A percentile compares a stretch with the other conserved stretches of the same genome.
Conservation (phyloP, 257 asterid genomes). For the Plantago ovata region DNA sequence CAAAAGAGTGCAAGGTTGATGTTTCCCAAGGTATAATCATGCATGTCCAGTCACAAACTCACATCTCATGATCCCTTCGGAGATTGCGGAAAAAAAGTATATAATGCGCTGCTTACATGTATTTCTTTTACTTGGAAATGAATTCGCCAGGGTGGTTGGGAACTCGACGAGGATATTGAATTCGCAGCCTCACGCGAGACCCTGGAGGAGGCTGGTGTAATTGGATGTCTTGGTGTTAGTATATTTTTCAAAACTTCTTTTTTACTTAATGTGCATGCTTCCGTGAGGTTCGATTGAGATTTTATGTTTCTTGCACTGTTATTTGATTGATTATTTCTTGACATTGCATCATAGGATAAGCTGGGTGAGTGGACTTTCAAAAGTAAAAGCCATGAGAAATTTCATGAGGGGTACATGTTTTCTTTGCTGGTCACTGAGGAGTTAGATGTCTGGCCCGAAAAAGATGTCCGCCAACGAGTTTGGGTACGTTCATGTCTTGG, state of each 20-base stretch:
- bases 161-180: slow-evolving; percentile 73
- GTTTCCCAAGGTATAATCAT: slow-evolving; percentile 82
- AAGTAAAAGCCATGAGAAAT: slow-evolving; percentile 88
- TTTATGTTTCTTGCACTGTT: background rate
- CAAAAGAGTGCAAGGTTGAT: slow-evolving; percentile 79
- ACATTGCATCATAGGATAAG: slow-evolving; percentile 38
- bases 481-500: slow-evolving; percentile 53
- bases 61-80: too few relatives aligned
- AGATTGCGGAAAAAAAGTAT: too few relatives aligned
- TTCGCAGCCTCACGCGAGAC: slow-evolving; percentile 87
- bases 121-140: background rate
- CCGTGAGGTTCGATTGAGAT: background rate
- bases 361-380: slow-evolving; percentile 85
- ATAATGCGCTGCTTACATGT: too few relatives aligned
- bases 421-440: slow-evolving; percentile 72
- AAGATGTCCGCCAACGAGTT: slow-evolving; percentile 58
- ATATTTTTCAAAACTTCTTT: background rate
- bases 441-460: slow-evolving; percentile 91
- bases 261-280: background rate
- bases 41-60: background rate
- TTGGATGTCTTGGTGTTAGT: slow-evolving; percentile 69
- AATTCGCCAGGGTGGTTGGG: slow-evolving; percentile 83
- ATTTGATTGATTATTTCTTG: slow-evolving; percentile 7
- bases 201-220: slow-evolving; percentile 84
- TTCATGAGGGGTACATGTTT: slow-evolving; percentile 81